Evolutionary conservation across 306 rosid genomes (phyloP), one percentile per base, ranked within the genome.

Genomic region (Ziziphus jujuba): DNA sequence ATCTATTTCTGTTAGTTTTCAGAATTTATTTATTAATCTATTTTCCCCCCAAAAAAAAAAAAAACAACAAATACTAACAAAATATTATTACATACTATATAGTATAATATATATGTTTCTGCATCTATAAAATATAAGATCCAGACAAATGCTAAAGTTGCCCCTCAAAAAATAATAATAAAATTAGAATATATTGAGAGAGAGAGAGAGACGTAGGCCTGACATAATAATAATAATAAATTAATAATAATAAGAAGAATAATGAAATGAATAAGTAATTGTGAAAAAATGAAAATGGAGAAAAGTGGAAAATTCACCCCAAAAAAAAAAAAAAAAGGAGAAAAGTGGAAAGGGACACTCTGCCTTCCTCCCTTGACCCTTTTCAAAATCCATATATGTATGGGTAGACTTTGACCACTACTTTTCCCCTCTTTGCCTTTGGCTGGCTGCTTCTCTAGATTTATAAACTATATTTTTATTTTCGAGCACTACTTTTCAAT

Each of bases 371-470:
- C 60, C 75, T 90, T 82, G 90, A 84, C 95, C 53, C 70, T 53
- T 70, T 79, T 85, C 82, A 84, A 82, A 69, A 40, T 45, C 48
- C 67, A 56, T 22, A 0, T 45, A 43, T 75, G 56, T 70, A 75
- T 60, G 56, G 76, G 77, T 77, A 20, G 84, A 76, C 93, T 90
- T 86, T 87, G 97, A 90, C 95, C 65, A 2, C 79, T 81, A 90
- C 97, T 90, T 90, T 90, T 90, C 95, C 72, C 59, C 66, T 50
- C 28, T 24, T 58, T 31, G 5, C 34, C 44, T 43, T 38, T 49
- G 3, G 17, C 51, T 35, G 22, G 34, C 55, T 33, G 40, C 56
- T 24, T 10, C 68, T 11, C 55, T 9, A 25, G 44, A 9, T 56
- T n/a, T 35, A 15, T 55, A 62, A 58, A 34, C 61, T 17, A 35